A percentile compares a stretch with the other conserved stretches of the same genome.
Conservation (phyloP, 495 filamentous ascomycete genomes). For the Elasticomyces elasticus region DNA sequence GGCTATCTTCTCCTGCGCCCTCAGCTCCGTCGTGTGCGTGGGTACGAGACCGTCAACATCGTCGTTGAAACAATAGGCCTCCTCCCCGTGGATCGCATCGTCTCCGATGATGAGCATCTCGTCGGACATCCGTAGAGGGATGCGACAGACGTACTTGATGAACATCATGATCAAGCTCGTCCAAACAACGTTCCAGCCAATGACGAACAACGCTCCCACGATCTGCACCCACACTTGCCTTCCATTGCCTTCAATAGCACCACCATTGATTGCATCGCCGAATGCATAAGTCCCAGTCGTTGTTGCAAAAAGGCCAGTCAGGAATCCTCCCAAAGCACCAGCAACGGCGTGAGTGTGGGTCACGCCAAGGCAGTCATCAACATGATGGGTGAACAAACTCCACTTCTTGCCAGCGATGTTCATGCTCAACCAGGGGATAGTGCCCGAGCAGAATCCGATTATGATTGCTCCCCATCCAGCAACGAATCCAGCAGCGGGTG, state of each 20-base stretch:
- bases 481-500: conserved; percentile 46
- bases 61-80: conserved; percentile 34
- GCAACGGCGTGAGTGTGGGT: conserved; percentile 47
- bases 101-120: conserved; percentile 41
- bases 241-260: conserved; percentile 45
- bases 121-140: conserved; percentile 41
- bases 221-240: conserved; percentile 45
- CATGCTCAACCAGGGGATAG: conserved; percentile 46
- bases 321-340: conserved; percentile 43
- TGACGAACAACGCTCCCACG: conserved; percentile 46
- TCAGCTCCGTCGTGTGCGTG: conserved; percentile 3
- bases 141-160: conserved; percentile 45
- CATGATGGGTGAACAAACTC: conserved; percentile 36
- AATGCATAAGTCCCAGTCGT: conserved; percentile 41
- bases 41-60: conserved; percentile 12
- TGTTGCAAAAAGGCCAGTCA: conserved; percentile 46
- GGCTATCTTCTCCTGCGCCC: background rate
- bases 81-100: conserved; percentile 44
- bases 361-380: conserved; percentile 45
- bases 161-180: conserved; percentile 43
- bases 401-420: conserved; percentile 38
- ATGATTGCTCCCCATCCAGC: conserved; percentile 48
- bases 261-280: conserved; percentile 40
- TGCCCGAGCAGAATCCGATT: conserved; percentile 41
- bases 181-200: conserved; percentile 48